Evolutionary conservation across 2,329 filamentous ascomycete genomes (phyloP).

Genomic region (Ophioceras dolichostomum): DNA sequence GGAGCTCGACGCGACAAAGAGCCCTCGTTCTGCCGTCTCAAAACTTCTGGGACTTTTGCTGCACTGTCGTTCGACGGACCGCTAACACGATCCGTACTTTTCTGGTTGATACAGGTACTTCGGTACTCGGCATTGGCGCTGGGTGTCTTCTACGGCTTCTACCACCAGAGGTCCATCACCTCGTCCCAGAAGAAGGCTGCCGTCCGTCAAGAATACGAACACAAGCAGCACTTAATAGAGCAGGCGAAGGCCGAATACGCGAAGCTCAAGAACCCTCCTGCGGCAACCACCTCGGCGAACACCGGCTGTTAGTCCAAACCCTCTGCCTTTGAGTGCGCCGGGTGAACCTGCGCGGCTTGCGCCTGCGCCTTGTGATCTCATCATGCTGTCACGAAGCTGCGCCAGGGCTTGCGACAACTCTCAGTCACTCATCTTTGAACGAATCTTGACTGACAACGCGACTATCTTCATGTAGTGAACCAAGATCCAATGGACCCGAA

Average conservation of each 20-base stretch:
- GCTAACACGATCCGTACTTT: too few relatives aligned
- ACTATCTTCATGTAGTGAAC: slow-evolving; percentile 18
- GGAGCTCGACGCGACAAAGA: too few relatives aligned
- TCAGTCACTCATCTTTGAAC: too few relatives aligned
- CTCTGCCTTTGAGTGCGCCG: too few relatives aligned
- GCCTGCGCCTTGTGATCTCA: too few relatives aligned
- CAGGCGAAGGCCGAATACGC: slow-evolving; percentile 85
- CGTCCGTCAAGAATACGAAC: slow-evolving; percentile 72
- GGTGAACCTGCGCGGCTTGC: too few relatives aligned
- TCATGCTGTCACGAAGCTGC: too few relatives aligned
- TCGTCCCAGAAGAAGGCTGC: slow-evolving; percentile 57
- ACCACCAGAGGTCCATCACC: slow-evolving; percentile 76
- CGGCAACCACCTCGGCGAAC: slow-evolving; percentile 17
- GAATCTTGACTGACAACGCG: too few relatives aligned
- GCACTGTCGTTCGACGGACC: too few relatives aligned
- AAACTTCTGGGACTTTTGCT: too few relatives aligned
- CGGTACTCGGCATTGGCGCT: slow-evolving; percentile 89
- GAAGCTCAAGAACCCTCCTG: slow-evolving; percentile 53
- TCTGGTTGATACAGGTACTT: slow-evolving; percentile 55
- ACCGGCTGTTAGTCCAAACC: slow-evolving; percentile 21
- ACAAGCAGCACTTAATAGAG: slow-evolving; percentile 83
- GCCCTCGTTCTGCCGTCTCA: too few relatives aligned
- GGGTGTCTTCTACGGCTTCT: slow-evolving; percentile 91
- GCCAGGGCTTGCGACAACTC: too few relatives aligned
- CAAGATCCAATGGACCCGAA: slow-evolving; percentile 67